Evolutionary conservation across 2,329 filamentous ascomycete species (phyloP), one percentile per base, ranked within the genome.

Genomic region (Sclerotinia nivalis): DNA sequence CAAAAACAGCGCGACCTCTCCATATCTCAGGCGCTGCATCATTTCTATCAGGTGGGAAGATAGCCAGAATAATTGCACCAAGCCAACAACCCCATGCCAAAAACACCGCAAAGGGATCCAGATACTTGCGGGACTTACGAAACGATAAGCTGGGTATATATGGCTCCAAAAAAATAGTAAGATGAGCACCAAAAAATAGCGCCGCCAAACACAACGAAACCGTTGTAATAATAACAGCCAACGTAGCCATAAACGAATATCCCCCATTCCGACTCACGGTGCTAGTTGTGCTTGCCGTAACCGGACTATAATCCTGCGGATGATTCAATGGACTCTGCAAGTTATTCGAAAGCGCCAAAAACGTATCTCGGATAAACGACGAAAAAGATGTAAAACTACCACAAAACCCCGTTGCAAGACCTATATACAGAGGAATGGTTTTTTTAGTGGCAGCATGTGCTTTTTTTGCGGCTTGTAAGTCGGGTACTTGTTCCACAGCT

Each of bases 301-400:
- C 78, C 2, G 80, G 61, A 31, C 31, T 67, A 61, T 77, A 75
- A 71, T 73, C 84, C 78, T 67, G 79, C 76, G 74, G 76, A 28
- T 81, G 80, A 1, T 79, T 77, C 13, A 80, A 80, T 0, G 87
- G 85, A 1, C 84, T 81, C 0, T 86, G 83, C 15, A 96, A 81
- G 73, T 91, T 86, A 77, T 97, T 96, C 5, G 92, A 89, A 25
- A 96, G 81, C 0, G 92, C 90, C 31, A 97, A 85, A 78, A 96
- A 97, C 20, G 85, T 81, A 75, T 97, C 94, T 9, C 92, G 86
- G 60, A 94, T 89, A 78, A 97, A 96, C 28, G 90, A 89, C 0
- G 93, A 97, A 80, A 97, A 97, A 13, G 91, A 94, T 0, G 94
- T 97, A 76, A 96, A 92, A 74, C 91, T 94, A 72, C 95, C 93